Evolutionary conservation across 768 basidiomycete genomes (phyloP), one percentile per base, ranked within the genome.

Genomic region (Sporobolomyces pararoseus): DNA sequence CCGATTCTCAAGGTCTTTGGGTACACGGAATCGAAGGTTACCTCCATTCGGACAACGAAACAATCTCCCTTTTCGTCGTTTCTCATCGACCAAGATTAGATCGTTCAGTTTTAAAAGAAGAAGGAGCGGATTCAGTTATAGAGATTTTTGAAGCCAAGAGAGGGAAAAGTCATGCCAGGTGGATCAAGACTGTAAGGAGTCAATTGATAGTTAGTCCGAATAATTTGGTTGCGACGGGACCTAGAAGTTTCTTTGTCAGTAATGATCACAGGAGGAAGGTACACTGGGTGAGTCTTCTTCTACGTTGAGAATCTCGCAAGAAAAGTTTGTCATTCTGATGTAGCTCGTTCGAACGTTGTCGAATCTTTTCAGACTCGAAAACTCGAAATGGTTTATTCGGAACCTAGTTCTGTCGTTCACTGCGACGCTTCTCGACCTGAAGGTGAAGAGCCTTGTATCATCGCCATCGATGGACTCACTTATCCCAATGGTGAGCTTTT

Each of bases 21-120:
- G 73, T 85, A 16, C 86, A 88, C 65, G 87, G 87, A 14, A 84
- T 89, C 83, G 87, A 89, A 67, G 83, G 88, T 25, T 86, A 87
- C 12, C 80, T 83, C 0, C 86, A 87, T 9, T 53, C 54, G 4
- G 80, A 86, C 27, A 34, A n/a, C 32, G 65, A 60, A 1, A 49
- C 37, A 5, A 14, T 59, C 49, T 42, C 57, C 14, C 37, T 66
- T 50, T 66, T 66, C 31, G 44, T 87, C 23, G 80, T 89, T 71
- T 89, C 89, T 76, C 88, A 89, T 76, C 84, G 86, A 34, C 80
- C 79, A 29, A 87, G 87, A 0, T 60, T 80, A 1, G 77, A 77
- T 19, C 79, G 77, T 13, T 76, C 80, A 32, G 27, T 32, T 10
- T 78, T 84, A 1, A 72, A 63, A 7, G 71, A 76, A 14, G 81